Evolutionary conservation across 78 protist species (phyloP).

Genomic region (Dictyostelium brefeldianum): DNA sequence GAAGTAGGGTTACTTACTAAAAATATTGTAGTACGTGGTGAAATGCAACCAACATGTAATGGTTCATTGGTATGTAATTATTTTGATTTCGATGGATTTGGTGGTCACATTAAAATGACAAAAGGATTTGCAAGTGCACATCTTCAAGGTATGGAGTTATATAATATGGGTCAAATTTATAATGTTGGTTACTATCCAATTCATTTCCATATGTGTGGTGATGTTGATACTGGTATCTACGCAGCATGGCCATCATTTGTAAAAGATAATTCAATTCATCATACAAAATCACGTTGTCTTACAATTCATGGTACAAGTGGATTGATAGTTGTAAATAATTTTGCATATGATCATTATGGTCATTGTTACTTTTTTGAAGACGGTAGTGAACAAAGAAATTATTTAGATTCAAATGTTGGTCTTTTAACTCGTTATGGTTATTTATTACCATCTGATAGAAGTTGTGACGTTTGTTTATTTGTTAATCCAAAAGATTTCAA

Average conservation of each 20-base stretch:
- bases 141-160: constrained; percentile 71
- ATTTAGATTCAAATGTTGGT: constrained; percentile 77
- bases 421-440: constrained; percentile 46
- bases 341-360: constrained; percentile 72
- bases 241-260: constrained; percentile 70
- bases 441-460: constrained; percentile 49
- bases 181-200: constrained; percentile 79
- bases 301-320: constrained; percentile 81
- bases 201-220: constrained; percentile 84
- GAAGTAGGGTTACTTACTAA: constrained; percentile 69
- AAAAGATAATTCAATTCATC: constrained; percentile 79
- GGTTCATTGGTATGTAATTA: constrained; percentile 26
- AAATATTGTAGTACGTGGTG: constrained; percentile 44
- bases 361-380: constrained; percentile 86
- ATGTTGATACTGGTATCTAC: constrained; percentile 64
- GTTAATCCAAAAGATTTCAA: constrained; percentile 42
- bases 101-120: constrained; percentile 48
- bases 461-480: constrained; percentile 33
- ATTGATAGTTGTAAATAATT: constrained; percentile 54
- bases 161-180: constrained; percentile 78
- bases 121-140: constrained; percentile 51
- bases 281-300: constrained; percentile 63
- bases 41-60: constrained; percentile 37
- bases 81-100: constrained; percentile 58
- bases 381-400: constrained; percentile 77